Evolutionary conservation across 1,284 basidiomycete genomes (phyloP), one percentile per base, ranked within the genome.

Genomic region (Sphaerobolus stellatus): DNA sequence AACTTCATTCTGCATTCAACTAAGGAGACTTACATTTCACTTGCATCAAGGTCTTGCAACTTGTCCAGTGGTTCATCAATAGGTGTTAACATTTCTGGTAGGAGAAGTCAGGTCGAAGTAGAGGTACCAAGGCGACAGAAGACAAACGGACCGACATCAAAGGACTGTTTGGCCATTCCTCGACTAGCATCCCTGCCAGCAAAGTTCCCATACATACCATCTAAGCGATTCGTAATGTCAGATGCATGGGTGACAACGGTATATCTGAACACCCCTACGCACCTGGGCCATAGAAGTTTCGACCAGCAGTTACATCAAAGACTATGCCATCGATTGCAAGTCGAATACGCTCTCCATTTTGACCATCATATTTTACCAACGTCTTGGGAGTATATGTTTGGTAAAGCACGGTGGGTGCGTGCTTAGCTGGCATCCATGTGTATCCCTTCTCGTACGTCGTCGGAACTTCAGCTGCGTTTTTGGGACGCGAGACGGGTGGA

Each of bases 161-260:
- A 98, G 4, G 92, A 94, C 73, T 98, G 94, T 71, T 95, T 97
- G 7, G 94, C 94, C 94, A 97, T 96, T 11, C 94, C 94, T 44
- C 94, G 77, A 8, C 91, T 94, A 1, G 94, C 94, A 72, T 98
- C 94, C 50, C 93, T 77, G 3, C 94, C 94, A 2, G 94, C 94
- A 77, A 98, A 97, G 72, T 97, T 97, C 29, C 94, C 94, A 66
- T 98, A 98, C 81, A 94, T 93, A 1, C 94, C 94, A 63, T 88
- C 93, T 92, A 47, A 54, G 34, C 44, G 20, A n/a, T n/a, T 18
- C 41, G 50, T 7, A 14, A 18, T 5, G 36, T 14, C 30, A 46
- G 7, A 18, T n/a, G 25, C 5, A 16, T 18, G 14, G 43, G 20
- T 34, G 11, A 25, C 44, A 33, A 48, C 27, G 30, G 16, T n/a